phyloP scores from a whole-genome alignment of 495 filamentous ascomycete genomes.

The Penicillium waksmanii region DNA sequence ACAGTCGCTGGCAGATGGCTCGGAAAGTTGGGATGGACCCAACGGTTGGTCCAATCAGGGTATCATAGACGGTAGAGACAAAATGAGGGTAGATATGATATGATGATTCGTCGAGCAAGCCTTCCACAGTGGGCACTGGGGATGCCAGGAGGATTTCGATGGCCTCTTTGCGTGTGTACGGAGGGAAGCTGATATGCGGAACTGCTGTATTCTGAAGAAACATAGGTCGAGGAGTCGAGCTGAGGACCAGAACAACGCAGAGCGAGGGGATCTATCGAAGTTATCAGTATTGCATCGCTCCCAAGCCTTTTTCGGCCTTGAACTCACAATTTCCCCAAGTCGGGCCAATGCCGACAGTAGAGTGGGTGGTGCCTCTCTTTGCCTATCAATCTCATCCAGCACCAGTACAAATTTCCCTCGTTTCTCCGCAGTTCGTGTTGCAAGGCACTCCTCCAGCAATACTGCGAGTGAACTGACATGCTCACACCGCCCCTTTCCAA shows the following conservation, averaged over 20 bases:
- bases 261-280: slow-evolving; percentile 73
- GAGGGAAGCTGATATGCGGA: slow-evolving; percentile 81
- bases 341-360: slow-evolving; percentile 81
- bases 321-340: slow-evolving; percentile 73
- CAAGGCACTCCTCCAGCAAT: slow-evolving; percentile 61
- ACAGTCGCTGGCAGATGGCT: slow-evolving; percentile 65
- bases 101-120: slow-evolving; percentile 34
- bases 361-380: slow-evolving; percentile 78
- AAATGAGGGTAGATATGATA: slow-evolving; percentile 47
- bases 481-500: slow-evolving; percentile 68
- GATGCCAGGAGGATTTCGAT: slow-evolving; percentile 67
- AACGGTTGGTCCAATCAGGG: slow-evolving; percentile 46
- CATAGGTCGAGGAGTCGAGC: slow-evolving; percentile 65
- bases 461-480: slow-evolving; percentile 73
- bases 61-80: slow-evolving; percentile 46
- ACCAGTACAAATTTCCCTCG: slow-evolving; percentile 72
- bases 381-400: slow-evolving; percentile 88
- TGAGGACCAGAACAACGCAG: slow-evolving; percentile 77
- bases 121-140: slow-evolving; percentile 39
- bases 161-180: slow-evolving; percentile 80
- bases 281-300: slow-evolving; percentile 12
- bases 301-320: background rate
- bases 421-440: slow-evolving; percentile 28
- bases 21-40: slow-evolving; percentile 48
- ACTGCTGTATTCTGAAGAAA: slow-evolving; percentile 72